Evolutionary conservation across 441 rosid species (phyloP).

Genomic region (Eutrema salsugineum): DNA sequence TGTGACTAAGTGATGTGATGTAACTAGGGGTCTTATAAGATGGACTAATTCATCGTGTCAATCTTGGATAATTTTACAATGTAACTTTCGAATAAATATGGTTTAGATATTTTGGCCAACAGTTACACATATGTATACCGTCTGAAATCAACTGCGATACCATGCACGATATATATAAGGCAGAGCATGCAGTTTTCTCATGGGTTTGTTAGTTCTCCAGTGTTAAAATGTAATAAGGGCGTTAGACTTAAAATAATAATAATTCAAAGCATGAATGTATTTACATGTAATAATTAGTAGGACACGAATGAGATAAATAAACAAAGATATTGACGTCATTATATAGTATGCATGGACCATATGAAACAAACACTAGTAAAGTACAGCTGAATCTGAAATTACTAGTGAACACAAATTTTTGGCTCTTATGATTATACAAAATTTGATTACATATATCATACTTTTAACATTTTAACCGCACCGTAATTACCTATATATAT

Average conservation of each 20-base stretch:
- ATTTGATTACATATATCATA: background rate
- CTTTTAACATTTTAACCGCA: background rate
- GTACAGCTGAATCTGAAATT: background rate
- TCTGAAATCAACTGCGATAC: too few relatives aligned
- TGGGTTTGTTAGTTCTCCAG: background rate
- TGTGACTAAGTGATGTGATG: background rate
- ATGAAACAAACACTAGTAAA: background rate
- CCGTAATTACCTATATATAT: background rate
- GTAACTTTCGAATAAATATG: too few relatives aligned
- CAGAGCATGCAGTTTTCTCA: background rate
- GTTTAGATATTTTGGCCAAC: too few relatives aligned
- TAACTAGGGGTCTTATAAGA: background rate
- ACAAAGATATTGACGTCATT: background rate
- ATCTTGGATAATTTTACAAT: background rate
- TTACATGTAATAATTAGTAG: background rate
- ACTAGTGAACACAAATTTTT: background rate
- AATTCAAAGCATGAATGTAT: background rate
- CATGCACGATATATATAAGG: too few relatives aligned
- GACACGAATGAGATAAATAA: background rate
- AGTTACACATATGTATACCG: too few relatives aligned
- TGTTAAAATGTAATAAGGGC: background rate
- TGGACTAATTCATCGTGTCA: background rate
- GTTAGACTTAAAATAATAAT: background rate
- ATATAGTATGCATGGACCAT: background rate
- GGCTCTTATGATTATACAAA: background rate